phyloP scores from a whole-genome alignment of 495 filamentous ascomycete genomes.

The Trichoderma reesei region DNA sequence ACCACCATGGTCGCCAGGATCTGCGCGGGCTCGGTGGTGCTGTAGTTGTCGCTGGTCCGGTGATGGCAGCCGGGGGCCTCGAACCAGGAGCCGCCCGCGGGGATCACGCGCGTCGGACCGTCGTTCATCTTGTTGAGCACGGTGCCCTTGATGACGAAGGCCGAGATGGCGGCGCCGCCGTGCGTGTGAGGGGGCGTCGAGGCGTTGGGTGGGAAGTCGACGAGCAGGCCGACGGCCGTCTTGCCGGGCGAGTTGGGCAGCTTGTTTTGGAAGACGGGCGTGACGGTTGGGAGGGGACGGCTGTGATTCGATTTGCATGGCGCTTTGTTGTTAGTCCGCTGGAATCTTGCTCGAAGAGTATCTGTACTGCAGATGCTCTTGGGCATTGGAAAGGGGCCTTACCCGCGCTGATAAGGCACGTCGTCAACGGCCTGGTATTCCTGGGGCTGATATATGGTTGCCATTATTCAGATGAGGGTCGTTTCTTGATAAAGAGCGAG shows the following conservation, averaged over 20 bases:
- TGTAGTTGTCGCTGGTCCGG: constrained; percentile 1
- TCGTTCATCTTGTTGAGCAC: constrained; percentile 10
- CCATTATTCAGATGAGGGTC: background rate
- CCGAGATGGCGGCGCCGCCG: background rate
- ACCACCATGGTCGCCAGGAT: background rate
- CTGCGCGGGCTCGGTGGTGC: background rate
- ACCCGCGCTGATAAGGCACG: background rate
- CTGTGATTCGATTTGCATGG: too few species aligned
- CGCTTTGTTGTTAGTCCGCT: background rate
- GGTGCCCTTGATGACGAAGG: background rate
- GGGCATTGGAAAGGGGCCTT: background rate
- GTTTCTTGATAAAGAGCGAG: background rate
- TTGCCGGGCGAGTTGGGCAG: constrained; percentile 3
- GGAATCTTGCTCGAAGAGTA: background rate
- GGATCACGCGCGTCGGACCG: constrained; percentile 1
- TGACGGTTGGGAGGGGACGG: background rate
- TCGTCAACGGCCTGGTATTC: background rate
- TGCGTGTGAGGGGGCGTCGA: constrained; percentile 9
- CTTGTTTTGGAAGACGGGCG: background rate
- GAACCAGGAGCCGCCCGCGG: constrained; percentile 6
- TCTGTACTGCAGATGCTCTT: too few species aligned
- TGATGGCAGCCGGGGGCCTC: constrained; percentile 10
- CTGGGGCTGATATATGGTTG: background rate
- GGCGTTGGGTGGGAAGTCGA: background rate
- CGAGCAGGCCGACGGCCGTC: background rate